Evolutionary conservation across 345 rosid species (phyloP).

Genomic region (Dimocarpus longan): DNA sequence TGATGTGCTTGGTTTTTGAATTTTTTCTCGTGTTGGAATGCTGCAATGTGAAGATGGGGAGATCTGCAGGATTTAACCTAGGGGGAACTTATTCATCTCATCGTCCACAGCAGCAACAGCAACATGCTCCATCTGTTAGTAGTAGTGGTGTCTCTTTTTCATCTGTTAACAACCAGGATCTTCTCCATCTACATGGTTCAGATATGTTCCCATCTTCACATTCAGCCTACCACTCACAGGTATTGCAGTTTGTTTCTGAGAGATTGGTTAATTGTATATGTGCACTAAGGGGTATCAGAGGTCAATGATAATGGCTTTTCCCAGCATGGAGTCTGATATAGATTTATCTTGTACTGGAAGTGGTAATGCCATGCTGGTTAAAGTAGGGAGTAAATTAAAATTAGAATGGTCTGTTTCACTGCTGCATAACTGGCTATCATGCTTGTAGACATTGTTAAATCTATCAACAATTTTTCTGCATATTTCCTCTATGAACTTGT

Average conservation of each 20-base stretch:
- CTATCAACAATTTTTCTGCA: background rate
- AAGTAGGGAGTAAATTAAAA: background rate
- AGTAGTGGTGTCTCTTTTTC: conserved; percentile 63
- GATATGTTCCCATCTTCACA: conserved; percentile 83
- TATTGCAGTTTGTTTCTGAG: conserved; percentile 36
- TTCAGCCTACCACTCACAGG: conserved; percentile 87
- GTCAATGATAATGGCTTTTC: conserved; percentile 1
- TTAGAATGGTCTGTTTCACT: background rate
- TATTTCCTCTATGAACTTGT: background rate
- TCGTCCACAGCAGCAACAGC: conserved; percentile 90
- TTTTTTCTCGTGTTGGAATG: conserved; percentile 10
- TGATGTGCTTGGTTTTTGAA: background rate
- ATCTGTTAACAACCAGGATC: conserved; percentile 67
- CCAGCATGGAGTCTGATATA: background rate
- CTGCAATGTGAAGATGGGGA: conserved; percentile 66
- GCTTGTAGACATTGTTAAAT: background rate
- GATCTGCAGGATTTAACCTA: conserved; percentile 87
- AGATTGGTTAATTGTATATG: conserved; percentile 23
- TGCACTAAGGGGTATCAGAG: conserved; percentile 2
- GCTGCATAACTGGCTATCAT: background rate
- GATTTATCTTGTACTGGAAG: background rate
- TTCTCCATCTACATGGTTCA: conserved; percentile 70
- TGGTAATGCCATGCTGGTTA: background rate
- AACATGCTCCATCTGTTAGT: conserved; percentile 79
- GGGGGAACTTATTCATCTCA: conserved; percentile 86